Conservation (phyloP, 2,329 filamentous ascomycete species). For the Fusarium napiforme region DNA sequence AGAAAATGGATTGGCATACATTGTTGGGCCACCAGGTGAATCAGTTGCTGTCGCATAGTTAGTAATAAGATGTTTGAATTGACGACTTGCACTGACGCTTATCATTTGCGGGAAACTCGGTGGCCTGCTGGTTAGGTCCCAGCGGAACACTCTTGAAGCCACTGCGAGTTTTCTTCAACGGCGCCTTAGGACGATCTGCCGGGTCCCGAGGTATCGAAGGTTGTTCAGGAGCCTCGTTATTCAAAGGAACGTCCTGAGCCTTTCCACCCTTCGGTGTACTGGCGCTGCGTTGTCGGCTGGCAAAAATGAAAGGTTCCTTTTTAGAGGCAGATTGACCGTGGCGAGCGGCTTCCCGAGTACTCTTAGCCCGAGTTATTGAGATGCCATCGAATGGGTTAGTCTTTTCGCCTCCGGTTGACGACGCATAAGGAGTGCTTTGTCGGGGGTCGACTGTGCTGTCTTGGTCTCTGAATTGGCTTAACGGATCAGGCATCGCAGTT, state of each 20-base stretch:
- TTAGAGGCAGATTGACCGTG: slow-evolving; percentile 41
- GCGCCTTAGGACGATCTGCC: slow-evolving; percentile 39
- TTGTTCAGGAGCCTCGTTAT: neutral
- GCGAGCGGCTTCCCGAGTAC: slow-evolving; percentile 54
- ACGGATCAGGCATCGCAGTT: slow-evolving; percentile 56
- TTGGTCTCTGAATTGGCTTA: slow-evolving; percentile 57
- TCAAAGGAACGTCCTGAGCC: slow-evolving; percentile 3
- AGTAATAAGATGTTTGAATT: neutral
- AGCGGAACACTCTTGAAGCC: slow-evolving; percentile 29
- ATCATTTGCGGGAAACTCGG: slow-evolving; percentile 12
- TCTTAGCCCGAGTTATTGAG: slow-evolving; percentile 58
- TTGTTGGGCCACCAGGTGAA: slow-evolving; percentile 52
- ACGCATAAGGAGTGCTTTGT: slow-evolving; percentile 68
- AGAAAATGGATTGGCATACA: slow-evolving; percentile 56
- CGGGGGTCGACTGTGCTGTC: slow-evolving; percentile 59
- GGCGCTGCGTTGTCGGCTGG: slow-evolving; percentile 46
- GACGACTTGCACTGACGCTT: slow-evolving; percentile 21
- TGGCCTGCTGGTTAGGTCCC: slow-evolving; percentile 21
- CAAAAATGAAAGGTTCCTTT: slow-evolving; percentile 19
- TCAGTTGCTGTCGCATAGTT: slow-evolving; percentile 21
- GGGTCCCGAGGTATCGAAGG: slow-evolving; percentile 25
- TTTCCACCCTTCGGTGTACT: slow-evolving; percentile 45
- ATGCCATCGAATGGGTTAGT: slow-evolving; percentile 65
- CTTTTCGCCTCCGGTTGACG: slow-evolving; percentile 67
- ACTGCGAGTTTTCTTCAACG: slow-evolving; percentile 39